Base-by-base conservation (phyloP, 306 rosid genomes). In the Herpetospermum pedunculosum region DNA sequence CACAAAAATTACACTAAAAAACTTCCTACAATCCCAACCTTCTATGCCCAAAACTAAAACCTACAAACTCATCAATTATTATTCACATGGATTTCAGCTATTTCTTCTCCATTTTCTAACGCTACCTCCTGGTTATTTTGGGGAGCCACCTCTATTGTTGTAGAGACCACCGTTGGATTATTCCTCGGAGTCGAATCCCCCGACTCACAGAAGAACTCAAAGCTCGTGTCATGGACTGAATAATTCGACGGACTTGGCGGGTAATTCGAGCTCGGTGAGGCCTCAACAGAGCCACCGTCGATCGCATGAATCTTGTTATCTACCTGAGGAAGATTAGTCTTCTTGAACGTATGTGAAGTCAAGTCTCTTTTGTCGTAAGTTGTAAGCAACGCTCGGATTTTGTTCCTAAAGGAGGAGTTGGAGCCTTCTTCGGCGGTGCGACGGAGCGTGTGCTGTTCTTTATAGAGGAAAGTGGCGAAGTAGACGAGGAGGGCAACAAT, bases 271-370 rank as follows among this genome's bases (percentile, higher is more conserved):
- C 70, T 1, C 14, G 80, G 85, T 2, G 84, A 76, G 19, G 78
- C 47, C 50, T 76, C 82, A 19, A 44, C 25, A 5, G 77, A 44
- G 6, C 28, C n/a, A 14, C 53, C 50, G 19, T 70, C 65, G 0
- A 58, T 26, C 1, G 13, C 75, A 32, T n/a, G 76, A 40, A 19
- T 52, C 52, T 19, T 60, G 38, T 21, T 13, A 12, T 34, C 64
- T 7, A 3, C 12, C 4, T 8, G 46, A 75, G 0, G 7, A 48
- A 5, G 21, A 70, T 14, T 64, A 34, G 64, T 69, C 77, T 75
- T 84, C 58, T 26, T 85, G 62, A 84, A 85, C 15, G 90, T 78
- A 76, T 80, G 90, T 37, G 72, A 54, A 19, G 71, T 77, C 43
- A 50, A 40, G 58, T 88, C 90, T 74, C 54, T 85, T 26, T 75